Base-by-base conservation (phyloP, 2,329 filamentous ascomycete species). In the Botrytis medusae region DNA sequence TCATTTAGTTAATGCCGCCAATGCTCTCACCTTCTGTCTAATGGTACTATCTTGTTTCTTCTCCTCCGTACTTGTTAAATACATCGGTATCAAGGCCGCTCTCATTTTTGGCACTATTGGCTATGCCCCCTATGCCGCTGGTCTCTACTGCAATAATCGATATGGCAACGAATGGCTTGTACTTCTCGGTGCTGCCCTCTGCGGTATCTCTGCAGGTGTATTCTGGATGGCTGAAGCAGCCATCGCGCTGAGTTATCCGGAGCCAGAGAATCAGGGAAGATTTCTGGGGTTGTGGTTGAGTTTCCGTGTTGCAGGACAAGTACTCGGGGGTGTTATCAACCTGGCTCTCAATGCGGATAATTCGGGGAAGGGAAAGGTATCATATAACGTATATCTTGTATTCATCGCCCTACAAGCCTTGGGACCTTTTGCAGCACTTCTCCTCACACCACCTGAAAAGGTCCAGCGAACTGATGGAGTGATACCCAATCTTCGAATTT, bases 181-280 rank as follows among this genome's bases (percentile, higher is more conserved):
- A 0, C 84, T 93, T 0, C 81, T 93, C 14, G 92, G 79, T 8
- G 77, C 78, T 0, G 78, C 77, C 1, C 63, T 77, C 1, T 79
- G 78, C 71, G 79, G 79, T 1, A 77, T 80, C 29, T 74, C 74
- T 4, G 91, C 92, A 0, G 92, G 92, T 0, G 84, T 93, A 0
- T 93, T 93, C 81, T 94, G 92, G 92, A 90, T 90, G 85, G 88
- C 91, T 0, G 92, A 94, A 81, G 90, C 90, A 0, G 91, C 92
- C 0, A 92, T 94, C 73, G 91, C 91, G 0, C 87, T 93, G 32
- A 86, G 89, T 0, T 94, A 94, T 76, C 91, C 91, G 0, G 91
- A 93, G 77, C 90, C 91, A 0, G 89, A 88, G 79, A 92, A 92
- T 65, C 86, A 88, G 71, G 90, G 90, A 0, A 86, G 86, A 25